A percentile compares a stretch with the other conserved stretches of the same genome.
phyloP scores from a whole-genome alignment of 129 eudicot species.

The Artemisia annua region DNA sequence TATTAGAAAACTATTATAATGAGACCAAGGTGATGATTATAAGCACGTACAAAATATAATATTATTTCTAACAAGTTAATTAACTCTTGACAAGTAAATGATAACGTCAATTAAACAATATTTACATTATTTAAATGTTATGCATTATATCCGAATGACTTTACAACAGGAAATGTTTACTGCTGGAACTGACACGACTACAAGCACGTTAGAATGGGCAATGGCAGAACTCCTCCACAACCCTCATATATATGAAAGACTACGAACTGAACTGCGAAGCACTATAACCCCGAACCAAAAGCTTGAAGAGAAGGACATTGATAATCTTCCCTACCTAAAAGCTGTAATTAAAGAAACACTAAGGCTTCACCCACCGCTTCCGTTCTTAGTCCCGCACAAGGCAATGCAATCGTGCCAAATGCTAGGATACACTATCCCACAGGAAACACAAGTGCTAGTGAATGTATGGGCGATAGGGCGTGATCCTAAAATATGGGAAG shows the following conservation, averaged over 20 bases:
- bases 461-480: constrained; percentile 73
- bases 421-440: constrained; percentile 53
- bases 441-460: constrained; percentile 60
- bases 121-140: not conserved
- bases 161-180: constrained; percentile 59
- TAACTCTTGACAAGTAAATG: no score
- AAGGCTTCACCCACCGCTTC: constrained; percentile 72
- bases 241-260: constrained; percentile 30
- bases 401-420: constrained; percentile 59
- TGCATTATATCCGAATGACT: not conserved
- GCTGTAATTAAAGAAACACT: constrained; percentile 68
- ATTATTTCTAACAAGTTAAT: no score
- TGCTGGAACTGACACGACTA: constrained; percentile 64
- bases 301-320: constrained; percentile 44
- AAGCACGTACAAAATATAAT: no score
- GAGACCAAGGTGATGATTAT: no score
- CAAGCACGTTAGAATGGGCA: constrained; percentile 76
- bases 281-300: constrained; percentile 19
- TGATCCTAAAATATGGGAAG: constrained; percentile 51
- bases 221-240: constrained; percentile 67
- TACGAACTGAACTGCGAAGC: constrained; percentile 41
- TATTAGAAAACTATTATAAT: no score
- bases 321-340: constrained; percentile 57
- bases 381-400: constrained; percentile 68
- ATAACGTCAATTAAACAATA: not conserved